Evolutionary conservation across 306 rosid species (phyloP), one percentile per base, ranked within the genome.

Genomic region (Pyrus bretschneideri): DNA sequence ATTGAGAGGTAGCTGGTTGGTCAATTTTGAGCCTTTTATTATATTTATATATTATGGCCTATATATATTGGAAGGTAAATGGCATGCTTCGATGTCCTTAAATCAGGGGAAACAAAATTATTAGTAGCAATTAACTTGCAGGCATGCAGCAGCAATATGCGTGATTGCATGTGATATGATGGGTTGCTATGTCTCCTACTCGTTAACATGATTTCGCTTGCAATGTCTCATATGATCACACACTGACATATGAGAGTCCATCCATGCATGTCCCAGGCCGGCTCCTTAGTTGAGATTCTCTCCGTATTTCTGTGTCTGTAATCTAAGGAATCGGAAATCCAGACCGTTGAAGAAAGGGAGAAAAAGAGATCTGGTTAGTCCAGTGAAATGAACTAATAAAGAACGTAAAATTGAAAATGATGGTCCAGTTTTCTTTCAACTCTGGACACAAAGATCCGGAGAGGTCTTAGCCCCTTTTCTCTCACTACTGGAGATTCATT

Each of bases 311-410:
- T 38, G 9, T 38, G 10, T 38, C 2, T 2, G 42, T 38, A 6
- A 0, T 38, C 0, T 1, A 38, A 38, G 40, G 9, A 7, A 38
- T 38, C 0, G 0, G 0, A 38, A 7, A 1, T 38, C 0, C 0
- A 7, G 2, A 0, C 0, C 0, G 10, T 38, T 38, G 2, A 38
- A 38, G 42, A 38, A 0, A 6, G 27, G 27, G 40, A 35, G 10
- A 7, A 6, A 35, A 2, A 38, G 9, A 38, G 0, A 38, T 38
- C 0, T 0, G 10, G 0, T 38, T 38, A 2, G 10, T 0, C 2
- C 2, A 38, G 42, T 38, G 10, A 38, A 38, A 38, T 38, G 2
- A 38, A 38, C 9, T 35, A 35, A 35, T 35, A 6, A 35, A 0
- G 9, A 35, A 6, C 0, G 9, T 35, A 35, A 7, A 7, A 38